phyloP scores from a whole-genome alignment of 306 rosid species.

The Acacia melanoxylon region DNA sequence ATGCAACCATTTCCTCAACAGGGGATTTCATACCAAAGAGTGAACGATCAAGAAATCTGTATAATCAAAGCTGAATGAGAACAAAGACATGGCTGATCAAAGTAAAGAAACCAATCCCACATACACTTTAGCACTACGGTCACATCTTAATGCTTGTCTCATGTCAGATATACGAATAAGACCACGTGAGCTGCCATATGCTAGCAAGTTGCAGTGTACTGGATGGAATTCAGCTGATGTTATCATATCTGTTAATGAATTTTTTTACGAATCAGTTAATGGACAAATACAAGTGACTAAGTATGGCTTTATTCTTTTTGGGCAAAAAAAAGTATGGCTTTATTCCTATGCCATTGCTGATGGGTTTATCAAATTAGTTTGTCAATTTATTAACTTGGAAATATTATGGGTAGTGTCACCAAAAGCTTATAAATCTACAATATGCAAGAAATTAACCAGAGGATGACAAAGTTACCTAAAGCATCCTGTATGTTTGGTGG shows the following conservation, averaged over 20 bases:
- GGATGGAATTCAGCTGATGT: slow-evolving; percentile 81
- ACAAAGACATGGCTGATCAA: neutral
- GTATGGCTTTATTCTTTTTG: neutral
- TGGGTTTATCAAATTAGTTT: neutral
- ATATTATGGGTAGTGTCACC: neutral
- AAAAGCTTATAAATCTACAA: neutral
- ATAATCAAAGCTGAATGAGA: slow-evolving; percentile 37
- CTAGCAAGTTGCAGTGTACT: slow-evolving; percentile 70
- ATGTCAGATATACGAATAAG: slow-evolving; percentile 67
- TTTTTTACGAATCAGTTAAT: neutral
- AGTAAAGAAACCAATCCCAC: slow-evolving; percentile 25
- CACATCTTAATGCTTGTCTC: slow-evolving; percentile 71
- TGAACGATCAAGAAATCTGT: slow-evolving; percentile 60
- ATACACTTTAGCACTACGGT: slow-evolving; percentile 57
- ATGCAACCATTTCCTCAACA: slow-evolving; percentile 55
- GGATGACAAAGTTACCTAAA: slow-evolving; percentile 50
- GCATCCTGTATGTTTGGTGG: slow-evolving; percentile 71
- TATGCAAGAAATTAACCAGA: neutral
- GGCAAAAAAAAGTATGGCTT: neutral
- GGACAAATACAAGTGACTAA: neutral
- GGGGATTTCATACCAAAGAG: slow-evolving; percentile 48
- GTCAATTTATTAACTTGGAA: neutral
- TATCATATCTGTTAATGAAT: slow-evolving; percentile 56
- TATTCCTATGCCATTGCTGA: neutral
- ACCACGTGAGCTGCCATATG: slow-evolving; percentile 78